Conservation (phyloP, 73 alveolate species). For the Stentor roeselii region DNA sequence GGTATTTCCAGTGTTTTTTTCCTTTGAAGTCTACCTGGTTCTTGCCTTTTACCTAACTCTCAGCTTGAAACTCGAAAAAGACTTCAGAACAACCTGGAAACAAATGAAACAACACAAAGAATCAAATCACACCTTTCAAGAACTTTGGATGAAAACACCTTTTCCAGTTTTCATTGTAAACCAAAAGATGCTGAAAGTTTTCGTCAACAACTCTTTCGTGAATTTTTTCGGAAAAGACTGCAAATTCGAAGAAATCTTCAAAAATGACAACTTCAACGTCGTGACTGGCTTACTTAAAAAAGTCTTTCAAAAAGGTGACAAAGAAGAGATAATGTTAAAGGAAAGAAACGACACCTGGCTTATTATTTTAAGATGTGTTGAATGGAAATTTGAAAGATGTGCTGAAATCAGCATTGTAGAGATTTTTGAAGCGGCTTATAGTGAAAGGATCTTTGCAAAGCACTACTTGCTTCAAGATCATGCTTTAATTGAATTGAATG, state of each 20-base stretch:
- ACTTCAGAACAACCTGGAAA: background rate
- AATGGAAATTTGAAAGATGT: conserved; percentile 7
- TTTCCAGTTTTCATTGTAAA: background rate
- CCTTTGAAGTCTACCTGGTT: background rate
- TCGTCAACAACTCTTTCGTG: background rate
- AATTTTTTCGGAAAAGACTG: background rate
- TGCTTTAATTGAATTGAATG: background rate
- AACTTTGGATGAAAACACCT: background rate
- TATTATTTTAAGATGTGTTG: background rate
- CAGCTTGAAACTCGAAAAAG: conserved; percentile 2
- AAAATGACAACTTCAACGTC: background rate
- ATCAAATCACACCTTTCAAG: background rate
- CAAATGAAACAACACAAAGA: background rate
- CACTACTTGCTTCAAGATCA: background rate
- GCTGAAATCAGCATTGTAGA: background rate
- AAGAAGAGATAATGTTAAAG: background rate
- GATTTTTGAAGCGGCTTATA: background rate
- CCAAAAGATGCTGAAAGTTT: background rate
- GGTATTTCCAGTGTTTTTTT: background rate
- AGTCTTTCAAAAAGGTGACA: background rate
- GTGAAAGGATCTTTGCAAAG: background rate
- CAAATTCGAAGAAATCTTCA: background rate
- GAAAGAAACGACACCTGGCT: background rate
- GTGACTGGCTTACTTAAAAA: background rate
- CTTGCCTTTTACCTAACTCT: too few relatives aligned